phyloP scores from a whole-genome alignment of 192 early-diverging fungal species.

The Entophlyctis luteolus region DNA sequence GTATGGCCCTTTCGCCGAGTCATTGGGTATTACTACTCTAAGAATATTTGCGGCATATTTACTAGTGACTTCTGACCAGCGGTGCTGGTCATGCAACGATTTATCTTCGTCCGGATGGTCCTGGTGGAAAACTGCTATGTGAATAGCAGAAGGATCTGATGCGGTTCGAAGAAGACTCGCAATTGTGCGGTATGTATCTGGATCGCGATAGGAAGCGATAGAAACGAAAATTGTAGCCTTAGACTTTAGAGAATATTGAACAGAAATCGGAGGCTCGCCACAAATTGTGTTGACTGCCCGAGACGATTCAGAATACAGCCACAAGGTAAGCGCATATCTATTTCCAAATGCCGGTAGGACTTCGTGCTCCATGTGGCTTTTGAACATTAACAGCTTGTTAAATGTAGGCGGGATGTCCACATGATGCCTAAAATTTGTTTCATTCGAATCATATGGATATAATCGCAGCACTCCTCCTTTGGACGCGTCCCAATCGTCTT shows the following conservation, averaged over 20 bases:
- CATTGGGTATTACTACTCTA: not conserved
- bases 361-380: slow-evolving; percentile 22
- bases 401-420: slow-evolving; percentile 18
- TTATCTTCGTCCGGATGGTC: slow-evolving; percentile 25
- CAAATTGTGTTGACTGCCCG: not conserved
- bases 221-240: slow-evolving; percentile 18
- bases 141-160: slow-evolving; percentile 13
- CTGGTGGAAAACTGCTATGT: slow-evolving; percentile 23
- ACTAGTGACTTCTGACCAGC: no score
- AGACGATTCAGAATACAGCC: slow-evolving; percentile 26
- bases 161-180: slow-evolving; percentile 2
- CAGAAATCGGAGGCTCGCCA: not conserved
- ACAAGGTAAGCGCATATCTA: slow-evolving; percentile 33
- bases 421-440: not conserved
- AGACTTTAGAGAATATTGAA: not conserved
- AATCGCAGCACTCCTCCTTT: slow-evolving; percentile 20
- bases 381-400: slow-evolving; percentile 23
- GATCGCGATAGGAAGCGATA: slow-evolving; percentile 27
- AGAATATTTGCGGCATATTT: not conserved
- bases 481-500: slow-evolving; percentile 2
- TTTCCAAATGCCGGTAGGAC: slow-evolving; percentile 20
- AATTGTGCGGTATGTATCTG: slow-evolving; percentile 20
- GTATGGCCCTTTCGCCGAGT: slow-evolving; percentile 2
- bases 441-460: not conserved
- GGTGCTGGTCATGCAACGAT: slow-evolving; percentile 2